Conservation (phyloP, 2,329 filamentous ascomycete species). For the Talaromyces sp. region DNA sequence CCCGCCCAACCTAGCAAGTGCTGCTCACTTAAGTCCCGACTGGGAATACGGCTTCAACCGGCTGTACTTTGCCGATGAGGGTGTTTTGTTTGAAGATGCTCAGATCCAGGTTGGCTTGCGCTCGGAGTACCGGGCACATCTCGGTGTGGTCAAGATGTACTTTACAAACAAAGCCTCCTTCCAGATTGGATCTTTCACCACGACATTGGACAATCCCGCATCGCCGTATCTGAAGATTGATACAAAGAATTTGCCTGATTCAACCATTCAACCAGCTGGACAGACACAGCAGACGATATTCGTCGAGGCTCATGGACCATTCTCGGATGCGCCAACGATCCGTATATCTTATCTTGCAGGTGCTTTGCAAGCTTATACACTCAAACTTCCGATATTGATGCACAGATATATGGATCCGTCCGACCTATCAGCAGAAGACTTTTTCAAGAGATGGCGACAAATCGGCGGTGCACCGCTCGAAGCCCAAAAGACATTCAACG, state of each 20-base stretch:
- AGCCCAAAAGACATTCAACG: slow-evolving; percentile 78
- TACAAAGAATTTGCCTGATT: slow-evolving; percentile 83
- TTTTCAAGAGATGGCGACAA: slow-evolving; percentile 99
- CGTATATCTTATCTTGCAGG: slow-evolving; percentile 92
- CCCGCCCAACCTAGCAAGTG: slow-evolving; percentile 79
- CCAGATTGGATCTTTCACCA: slow-evolving; percentile 85
- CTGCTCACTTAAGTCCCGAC: slow-evolving; percentile 86
- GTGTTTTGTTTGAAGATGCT: slow-evolving; percentile 88
- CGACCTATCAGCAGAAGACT: slow-evolving; percentile 81
- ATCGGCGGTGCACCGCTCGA: slow-evolving; percentile 87
- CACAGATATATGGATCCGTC: slow-evolving; percentile 98
- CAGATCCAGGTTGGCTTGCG: slow-evolving; percentile 90
- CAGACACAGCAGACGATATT: slow-evolving; percentile 94
- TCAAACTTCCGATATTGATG: slow-evolving; percentile 81
- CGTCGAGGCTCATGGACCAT: slow-evolving; percentile 81
- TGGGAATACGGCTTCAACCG: slow-evolving; percentile 90
- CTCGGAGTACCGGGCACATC: slow-evolving; percentile 91
- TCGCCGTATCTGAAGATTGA: slow-evolving; percentile 74
- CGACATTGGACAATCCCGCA: slow-evolving; percentile 73
- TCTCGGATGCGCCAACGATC: slow-evolving; percentile 82
- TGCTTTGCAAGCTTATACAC: slow-evolving; percentile 83
- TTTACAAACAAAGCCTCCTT: slow-evolving; percentile 91
- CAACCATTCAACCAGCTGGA: slow-evolving; percentile 66
- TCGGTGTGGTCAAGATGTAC: slow-evolving; percentile 93
- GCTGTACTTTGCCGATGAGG: slow-evolving; percentile 74